Evolutionary conservation across 306 rosid genomes (phyloP).

Genomic region (Lathyrus oleraceus): DNA sequence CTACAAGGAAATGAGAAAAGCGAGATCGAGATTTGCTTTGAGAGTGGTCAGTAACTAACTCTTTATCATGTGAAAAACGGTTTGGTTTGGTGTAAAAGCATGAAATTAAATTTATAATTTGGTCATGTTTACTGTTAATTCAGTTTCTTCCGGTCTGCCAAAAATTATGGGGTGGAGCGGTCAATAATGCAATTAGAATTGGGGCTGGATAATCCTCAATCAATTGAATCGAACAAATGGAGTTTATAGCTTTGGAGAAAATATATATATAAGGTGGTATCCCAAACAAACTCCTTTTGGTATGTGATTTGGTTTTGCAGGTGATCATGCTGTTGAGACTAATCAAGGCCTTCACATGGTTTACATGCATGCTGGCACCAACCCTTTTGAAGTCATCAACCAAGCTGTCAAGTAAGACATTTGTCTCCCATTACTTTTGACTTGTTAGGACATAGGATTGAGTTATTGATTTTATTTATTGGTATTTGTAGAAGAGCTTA

Average conservation of each 20-base stretch:
- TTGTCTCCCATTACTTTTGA: neutral
- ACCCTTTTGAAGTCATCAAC: conserved; percentile 88
- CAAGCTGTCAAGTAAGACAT: conserved; percentile 80
- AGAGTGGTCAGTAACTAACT: conserved; percentile 81
- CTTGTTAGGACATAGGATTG: neutral
- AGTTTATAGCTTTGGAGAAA: conserved; percentile 60
- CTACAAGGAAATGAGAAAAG: conserved; percentile 89
- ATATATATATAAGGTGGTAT: conserved; percentile 47
- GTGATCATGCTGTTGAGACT: conserved; percentile 78
- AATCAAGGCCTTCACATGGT: conserved; percentile 81
- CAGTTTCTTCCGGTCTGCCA: conserved; percentile 48
- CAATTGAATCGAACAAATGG: conserved; percentile 55
- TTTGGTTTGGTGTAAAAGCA: conserved; percentile 38
- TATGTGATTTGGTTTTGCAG: conserved; percentile 85
- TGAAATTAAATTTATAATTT: conserved; percentile 43
- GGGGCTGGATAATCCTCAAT: conserved; percentile 52
- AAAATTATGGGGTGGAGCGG: conserved; percentile 51
- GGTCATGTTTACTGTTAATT: conserved; percentile 43
- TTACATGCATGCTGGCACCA: conserved; percentile 92
- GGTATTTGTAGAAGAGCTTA: neutral
- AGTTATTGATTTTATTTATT: neutral
- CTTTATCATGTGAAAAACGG: conserved; percentile 42
- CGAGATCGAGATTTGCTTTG: conserved; percentile 83
- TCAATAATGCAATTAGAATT: conserved; percentile 48
- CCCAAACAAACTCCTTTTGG: conserved; percentile 50